Conservation (phyloP, 768 basidiomycete species). For the Lactifluus subvellereus region DNA sequence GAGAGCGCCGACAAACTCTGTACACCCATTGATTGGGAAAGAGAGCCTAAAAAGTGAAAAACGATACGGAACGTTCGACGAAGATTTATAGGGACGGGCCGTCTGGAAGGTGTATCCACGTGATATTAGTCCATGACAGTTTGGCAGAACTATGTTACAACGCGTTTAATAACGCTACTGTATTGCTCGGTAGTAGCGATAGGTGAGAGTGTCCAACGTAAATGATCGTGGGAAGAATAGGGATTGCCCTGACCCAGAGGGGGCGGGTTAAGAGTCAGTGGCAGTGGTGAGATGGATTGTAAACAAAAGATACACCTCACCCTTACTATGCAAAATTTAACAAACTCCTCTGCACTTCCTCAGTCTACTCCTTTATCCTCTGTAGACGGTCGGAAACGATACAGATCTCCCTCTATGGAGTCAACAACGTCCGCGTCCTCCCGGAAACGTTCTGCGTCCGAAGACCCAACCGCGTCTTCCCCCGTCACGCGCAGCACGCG, state of each 20-base stretch:
- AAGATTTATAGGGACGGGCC: too few species aligned
- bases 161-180: too few species aligned
- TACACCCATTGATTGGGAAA: conserved; percentile 3
- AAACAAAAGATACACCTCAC: not conserved
- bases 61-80: too few species aligned
- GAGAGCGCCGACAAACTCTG: not conserved
- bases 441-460: conserved; percentile 73
- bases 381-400: conserved; percentile 27
- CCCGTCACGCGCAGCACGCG: conserved; percentile 36
- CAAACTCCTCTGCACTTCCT: not conserved
- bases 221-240: conserved; percentile 15
- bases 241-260: not conserved
- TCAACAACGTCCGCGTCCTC: conserved; percentile 68
- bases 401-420: conserved; percentile 70
- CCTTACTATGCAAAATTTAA: conserved; percentile 11
- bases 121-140: too few species aligned
- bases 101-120: too few species aligned
- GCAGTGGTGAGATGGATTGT: too few species aligned
- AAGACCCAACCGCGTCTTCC: conserved; percentile 45
- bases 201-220: not conserved
- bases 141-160: too few species aligned
- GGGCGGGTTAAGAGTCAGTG: not conserved
- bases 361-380: conserved; percentile 10
- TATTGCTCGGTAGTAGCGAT: too few species aligned
- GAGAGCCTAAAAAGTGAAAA: too few species aligned